A percentile compares a stretch with the other conserved stretches of the same genome.
phyloP scores from a whole-genome alignment of 2,329 filamentous ascomycete species.

The Cladosporium sp. region DNA sequence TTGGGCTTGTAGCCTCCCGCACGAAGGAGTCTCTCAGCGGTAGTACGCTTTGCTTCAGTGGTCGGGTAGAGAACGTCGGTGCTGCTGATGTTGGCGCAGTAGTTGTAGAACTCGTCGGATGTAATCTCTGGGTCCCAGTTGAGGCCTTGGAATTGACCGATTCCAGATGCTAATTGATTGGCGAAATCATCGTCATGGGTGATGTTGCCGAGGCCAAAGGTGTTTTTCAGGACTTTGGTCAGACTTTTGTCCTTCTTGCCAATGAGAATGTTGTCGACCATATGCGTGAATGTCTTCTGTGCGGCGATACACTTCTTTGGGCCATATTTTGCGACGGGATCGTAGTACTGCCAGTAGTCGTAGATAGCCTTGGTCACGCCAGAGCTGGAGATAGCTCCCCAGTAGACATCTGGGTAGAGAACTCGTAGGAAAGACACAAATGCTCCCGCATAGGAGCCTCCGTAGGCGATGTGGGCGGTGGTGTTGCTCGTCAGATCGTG shows the following conservation, averaged over 20 bases:
- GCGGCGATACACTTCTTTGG: conserved; percentile 64
- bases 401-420: conserved; percentile 76
- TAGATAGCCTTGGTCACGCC: conserved; percentile 76
- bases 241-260: conserved; percentile 45
- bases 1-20: conserved; percentile 49
- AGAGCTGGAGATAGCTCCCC: conserved; percentile 76
- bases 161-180: conserved; percentile 44
- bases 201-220: conserved; percentile 54
- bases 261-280: conserved; percentile 60
- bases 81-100: conserved; percentile 58
- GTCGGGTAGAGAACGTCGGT: conserved; percentile 45
- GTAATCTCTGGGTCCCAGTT: conserved; percentile 62
- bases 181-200: conserved; percentile 57
- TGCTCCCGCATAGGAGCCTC: conserved; percentile 79
- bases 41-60: conserved; percentile 39
- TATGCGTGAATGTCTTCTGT: conserved; percentile 61
- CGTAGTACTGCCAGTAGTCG: conserved; percentile 67
- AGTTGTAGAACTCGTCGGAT: conserved; percentile 51
- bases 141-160: conserved; percentile 55
- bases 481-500: conserved; percentile 64
- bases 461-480: conserved; percentile 76
- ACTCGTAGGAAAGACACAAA: conserved; percentile 76
- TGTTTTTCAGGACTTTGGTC: conserved; percentile 50
- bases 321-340: conserved; percentile 57
- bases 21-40: conserved; percentile 47